Evolutionary conservation across 495 filamentous ascomycete genomes (phyloP).

Genomic region (Hypoxylon rickii): DNA sequence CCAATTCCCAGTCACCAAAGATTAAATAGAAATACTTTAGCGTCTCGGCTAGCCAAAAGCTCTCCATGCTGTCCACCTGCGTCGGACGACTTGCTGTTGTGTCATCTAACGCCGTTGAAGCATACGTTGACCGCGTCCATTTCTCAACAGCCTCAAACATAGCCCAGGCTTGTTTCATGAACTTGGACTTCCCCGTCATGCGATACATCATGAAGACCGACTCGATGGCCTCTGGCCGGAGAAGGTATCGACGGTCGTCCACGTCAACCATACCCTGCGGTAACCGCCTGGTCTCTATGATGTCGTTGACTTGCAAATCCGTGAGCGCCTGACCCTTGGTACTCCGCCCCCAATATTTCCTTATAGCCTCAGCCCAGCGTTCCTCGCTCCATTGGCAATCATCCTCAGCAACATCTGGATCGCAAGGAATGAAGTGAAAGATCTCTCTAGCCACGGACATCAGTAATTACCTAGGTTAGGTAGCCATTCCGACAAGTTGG

Average conservation of each 20-base stretch:
- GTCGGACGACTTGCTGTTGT: slow-evolving; percentile 32
- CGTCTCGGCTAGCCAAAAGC: slow-evolving; percentile 69
- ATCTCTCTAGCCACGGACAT: too few species aligned
- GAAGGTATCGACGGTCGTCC: slow-evolving; percentile 65
- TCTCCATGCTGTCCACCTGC: slow-evolving; percentile 53
- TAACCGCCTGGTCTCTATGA: slow-evolving; percentile 53
- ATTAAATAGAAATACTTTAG: slow-evolving; percentile 88
- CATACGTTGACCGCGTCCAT: slow-evolving; percentile 36
- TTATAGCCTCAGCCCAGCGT: slow-evolving; percentile 37
- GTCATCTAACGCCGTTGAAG: slow-evolving; percentile 39
- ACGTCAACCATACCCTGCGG: slow-evolving; percentile 64
- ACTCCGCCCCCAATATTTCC: slow-evolving; percentile 38
- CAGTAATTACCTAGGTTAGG: too few species aligned
- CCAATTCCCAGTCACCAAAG: slow-evolving; percentile 70
- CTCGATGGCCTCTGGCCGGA: slow-evolving; percentile 70
- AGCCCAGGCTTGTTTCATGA: slow-evolving; percentile 63
- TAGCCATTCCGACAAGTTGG: too few species aligned
- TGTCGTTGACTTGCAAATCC: slow-evolving; percentile 43
- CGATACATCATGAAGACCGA: slow-evolving; percentile 66
- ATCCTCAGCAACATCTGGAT: slow-evolving; percentile 39
- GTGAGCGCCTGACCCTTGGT: slow-evolving; percentile 31
- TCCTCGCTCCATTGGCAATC: slow-evolving; percentile 40
- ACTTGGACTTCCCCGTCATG: slow-evolving; percentile 58
- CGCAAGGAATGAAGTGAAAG: slow-evolving; percentile 65
- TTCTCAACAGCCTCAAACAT: slow-evolving; percentile 56